Base-by-base conservation (phyloP, 768 basidiomycete species). In the Galerina sulciceps region DNA sequence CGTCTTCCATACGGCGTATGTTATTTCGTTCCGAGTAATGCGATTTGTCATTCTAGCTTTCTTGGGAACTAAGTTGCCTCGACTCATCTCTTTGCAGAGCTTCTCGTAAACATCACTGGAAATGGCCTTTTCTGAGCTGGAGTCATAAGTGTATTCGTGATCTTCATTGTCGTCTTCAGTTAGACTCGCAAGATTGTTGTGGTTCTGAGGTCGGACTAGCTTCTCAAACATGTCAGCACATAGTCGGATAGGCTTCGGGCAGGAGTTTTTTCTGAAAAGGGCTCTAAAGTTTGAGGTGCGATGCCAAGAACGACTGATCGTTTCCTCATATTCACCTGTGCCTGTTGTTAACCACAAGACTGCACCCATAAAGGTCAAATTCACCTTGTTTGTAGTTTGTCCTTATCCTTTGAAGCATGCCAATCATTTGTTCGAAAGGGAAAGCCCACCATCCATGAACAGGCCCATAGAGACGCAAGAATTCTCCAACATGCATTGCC, bases 381-480 rank as follows among this genome's bases (percentile, higher is more conserved):
- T 17, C 42, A 61, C 59, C 59, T 55, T 51, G 31, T 18, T 61
- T 53, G 15, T 58, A 57, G 54, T 80, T 81, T 0, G 62, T 75
- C 4, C 63, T 46, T 10, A 77, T 63, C 1, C 60, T 44, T 44
- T 81, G 76, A 0, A 80, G 58, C 37, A 62, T 67, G 0, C 78
- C 73, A 48, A 80, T 79, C 10, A 74, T 55, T 0, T 65, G 51
- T 52, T 80, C 75, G 43, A 73, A 78, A 0, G 73, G 75, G 57
- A 74, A 79, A 1, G 67, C 63, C 74, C 76, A 79, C 79, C 75
- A 80, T 1, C 68, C 69, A 42, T 67, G 65, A 0, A 73, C 63
- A n/a, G 76, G 76, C 0, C 79, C 73, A 56, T 49, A 59, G 13
- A 75, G 42, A 38, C 70, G 74, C 26, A 72, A 54, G 2, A 58